Evolutionary conservation across 2,329 filamentous ascomycete species (phyloP), one percentile per base, ranked within the genome.

Genomic region (Fusarium sp.): DNA sequence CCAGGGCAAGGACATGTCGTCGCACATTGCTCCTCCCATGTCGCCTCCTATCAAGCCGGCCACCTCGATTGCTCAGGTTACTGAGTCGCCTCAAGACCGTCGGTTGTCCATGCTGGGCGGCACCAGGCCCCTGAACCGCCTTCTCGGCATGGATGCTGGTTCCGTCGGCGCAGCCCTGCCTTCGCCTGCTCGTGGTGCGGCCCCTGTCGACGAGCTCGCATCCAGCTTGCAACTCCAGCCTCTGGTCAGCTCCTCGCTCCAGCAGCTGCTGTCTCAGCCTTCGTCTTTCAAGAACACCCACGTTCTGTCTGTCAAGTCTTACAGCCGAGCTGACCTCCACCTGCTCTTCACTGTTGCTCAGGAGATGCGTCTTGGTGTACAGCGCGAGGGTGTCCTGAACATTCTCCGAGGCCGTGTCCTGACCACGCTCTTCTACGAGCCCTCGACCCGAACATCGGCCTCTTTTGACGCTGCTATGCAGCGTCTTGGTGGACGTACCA

Each of bases 381-480:
- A 98, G 79, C 90, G 93, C 45, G 90, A 96, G 71, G 95, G 95
- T 58, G 91, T 95, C 28, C 83, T 99, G 46, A 90, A 95, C 72
- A 84, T 96, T 53, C 87, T 99, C 61, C 91, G 91, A 71, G 93
- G 93, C 26, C 88, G 91, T 41, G 87, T 99, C 11, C 85, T 99
- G 34, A 92, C 90, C 79, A 95, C 92, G 3, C 88, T 99, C 81
- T 99, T 99, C 85, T 99, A 93, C 78, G 95, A 99, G 83, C 95
- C 95, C 2, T 98, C 94, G 1, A 99, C 95, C 3, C 87, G 95
- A 51, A 99, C 95, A 6, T 97, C 94, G 11, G 88, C 91, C 34
- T 99, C 95, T 4, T 99, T 99, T 71, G 95, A 99, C 74, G 91
- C 94, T 53, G 95, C 95, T 38, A 99, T 99, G 95, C 96, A 99